Conservation (phyloP, 352 stramenopile species). For the Pythium periplocum region DNA sequence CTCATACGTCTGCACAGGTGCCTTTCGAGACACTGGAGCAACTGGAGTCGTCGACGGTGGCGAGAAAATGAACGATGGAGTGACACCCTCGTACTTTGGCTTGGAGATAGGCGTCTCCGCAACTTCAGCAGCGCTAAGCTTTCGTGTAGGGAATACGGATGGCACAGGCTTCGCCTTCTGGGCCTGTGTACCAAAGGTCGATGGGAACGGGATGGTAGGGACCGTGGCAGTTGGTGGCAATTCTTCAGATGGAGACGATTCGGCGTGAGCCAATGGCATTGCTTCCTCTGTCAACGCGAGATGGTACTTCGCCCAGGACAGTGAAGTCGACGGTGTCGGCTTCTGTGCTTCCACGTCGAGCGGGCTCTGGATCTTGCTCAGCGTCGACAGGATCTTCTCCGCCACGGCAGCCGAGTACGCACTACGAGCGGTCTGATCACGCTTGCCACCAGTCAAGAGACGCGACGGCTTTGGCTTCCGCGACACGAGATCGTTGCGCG, state of each 20-base stretch:
- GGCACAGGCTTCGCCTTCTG: neutral
- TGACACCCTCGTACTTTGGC: neutral
- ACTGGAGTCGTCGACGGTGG: neutral
- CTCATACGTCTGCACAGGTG: neutral
- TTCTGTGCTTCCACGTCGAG: constrained; percentile 69
- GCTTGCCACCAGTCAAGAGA: constrained; percentile 65
- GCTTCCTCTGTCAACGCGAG: constrained; percentile 40
- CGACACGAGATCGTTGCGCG: constrained; percentile 43
- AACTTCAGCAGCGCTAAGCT: too few relatives aligned
- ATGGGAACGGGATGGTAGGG: constrained; percentile 19
- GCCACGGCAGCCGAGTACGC: constrained; percentile 72
- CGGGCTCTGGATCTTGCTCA: constrained; percentile 81
- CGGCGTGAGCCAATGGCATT: neutral
- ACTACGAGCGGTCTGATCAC: constrained; percentile 45
- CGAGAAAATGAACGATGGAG: constrained; percentile 10
- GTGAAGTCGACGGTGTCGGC: constrained; percentile 64
- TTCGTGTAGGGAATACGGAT: too few relatives aligned
- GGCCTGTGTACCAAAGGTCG: neutral
- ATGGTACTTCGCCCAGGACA: constrained; percentile 86
- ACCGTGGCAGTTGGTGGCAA: constrained; percentile 49
- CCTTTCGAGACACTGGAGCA: too few relatives aligned
- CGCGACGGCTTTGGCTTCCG: constrained; percentile 63
- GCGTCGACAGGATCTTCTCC: constrained; percentile 71
- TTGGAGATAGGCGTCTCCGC: neutral
- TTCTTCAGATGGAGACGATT: constrained; percentile 13